These are phyloP conservation scores for Globisporangium paroecandrum DNA, from an alignment of 352 stramenopile genomes.

Conservation along the genomic window DNA sequence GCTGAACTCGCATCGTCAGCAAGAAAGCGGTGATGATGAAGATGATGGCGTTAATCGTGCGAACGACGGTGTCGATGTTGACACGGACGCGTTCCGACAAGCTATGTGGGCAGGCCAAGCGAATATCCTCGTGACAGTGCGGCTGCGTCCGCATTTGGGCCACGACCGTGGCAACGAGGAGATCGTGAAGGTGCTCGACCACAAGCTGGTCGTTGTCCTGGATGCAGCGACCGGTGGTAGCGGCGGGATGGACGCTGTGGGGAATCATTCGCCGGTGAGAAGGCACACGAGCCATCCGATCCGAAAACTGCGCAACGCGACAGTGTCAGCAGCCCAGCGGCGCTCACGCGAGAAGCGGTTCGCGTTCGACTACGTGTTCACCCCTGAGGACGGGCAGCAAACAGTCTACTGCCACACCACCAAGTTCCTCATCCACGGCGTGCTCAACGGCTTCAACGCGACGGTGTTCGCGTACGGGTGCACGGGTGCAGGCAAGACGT, in stretches of 20 bases:
- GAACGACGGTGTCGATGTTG: conserved; percentile 21
- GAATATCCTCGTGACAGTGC: conserved; percentile 89
- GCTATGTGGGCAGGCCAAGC: conserved; percentile 86
- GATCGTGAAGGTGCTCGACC: conserved; percentile 83
- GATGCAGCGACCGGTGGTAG: conserved; percentile 30
- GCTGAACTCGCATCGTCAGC: conserved; percentile 4
- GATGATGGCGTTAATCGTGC: not conserved
- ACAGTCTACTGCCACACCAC: conserved; percentile 86
- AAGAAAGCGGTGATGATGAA: not conserved
- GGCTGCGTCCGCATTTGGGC: conserved; percentile 72
- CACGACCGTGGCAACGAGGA: conserved; percentile 68
- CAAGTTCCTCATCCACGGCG: conserved; percentile 84
- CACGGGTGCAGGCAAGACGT: conserved; percentile 88
- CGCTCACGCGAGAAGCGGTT: conserved; percentile 79
- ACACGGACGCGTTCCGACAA: conserved; percentile 65
- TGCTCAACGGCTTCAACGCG: conserved; percentile 88
- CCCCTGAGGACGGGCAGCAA: conserved; percentile 58
- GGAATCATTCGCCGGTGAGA: conserved; percentile 9
- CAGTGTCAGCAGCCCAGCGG: conserved; percentile 18
- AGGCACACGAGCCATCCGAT: conserved; percentile 26
- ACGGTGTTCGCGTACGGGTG: conserved; percentile 92
- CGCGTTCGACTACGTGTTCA: conserved; percentile 89
- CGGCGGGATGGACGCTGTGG: not conserved
- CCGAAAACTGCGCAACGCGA: conserved; percentile 35
- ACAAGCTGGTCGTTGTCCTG: conserved; percentile 83